Evolutionary conservation across 2,329 filamentous ascomycete species (phyloP).

Genomic region (Exophiala sp.): DNA sequence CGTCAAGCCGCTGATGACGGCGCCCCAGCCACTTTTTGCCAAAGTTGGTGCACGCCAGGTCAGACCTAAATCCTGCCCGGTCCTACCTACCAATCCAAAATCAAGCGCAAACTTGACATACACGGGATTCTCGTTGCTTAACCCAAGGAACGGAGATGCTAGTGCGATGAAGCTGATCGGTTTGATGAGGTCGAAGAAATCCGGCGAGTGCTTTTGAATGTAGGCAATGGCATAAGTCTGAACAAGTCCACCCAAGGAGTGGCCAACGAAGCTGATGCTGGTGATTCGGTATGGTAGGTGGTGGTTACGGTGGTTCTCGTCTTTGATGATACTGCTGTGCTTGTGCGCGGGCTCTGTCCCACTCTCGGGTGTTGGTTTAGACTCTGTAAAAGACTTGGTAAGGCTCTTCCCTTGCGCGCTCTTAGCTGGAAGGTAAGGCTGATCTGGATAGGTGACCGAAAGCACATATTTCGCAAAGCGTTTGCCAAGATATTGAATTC

Average conservation of each 20-base stretch:
- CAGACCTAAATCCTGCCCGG: constrained; percentile 87
- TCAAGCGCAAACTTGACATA: constrained; percentile 97
- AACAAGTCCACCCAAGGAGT: constrained; percentile 82
- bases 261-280: constrained; percentile 81
- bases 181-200: constrained; percentile 69
- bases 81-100: constrained; percentile 91
- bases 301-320: constrained; percentile 38
- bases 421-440: constrained; percentile 71
- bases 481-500: constrained; percentile 96
- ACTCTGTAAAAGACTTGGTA: constrained; percentile 43
- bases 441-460: constrained; percentile 85
- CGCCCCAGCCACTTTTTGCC: constrained; percentile 65
- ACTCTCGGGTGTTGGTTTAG: constrained; percentile 28
- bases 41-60: constrained; percentile 76
- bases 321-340: constrained; percentile 54
- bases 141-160: constrained; percentile 73
- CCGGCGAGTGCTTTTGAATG: constrained; percentile 78
- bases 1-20: constrained; percentile 64
- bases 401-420: constrained; percentile 47
- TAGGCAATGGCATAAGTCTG: constrained; percentile 77
- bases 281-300: constrained; percentile 59
- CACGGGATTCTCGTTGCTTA: constrained; percentile 93
- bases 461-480: constrained; percentile 86
- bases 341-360: constrained; percentile 46
- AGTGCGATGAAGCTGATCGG: constrained; percentile 95